These are phyloP conservation scores for Aspergillus amoenus DNA, from an alignment of 2,329 filamentous ascomycete genomes.

Conservation along the genomic window DNA sequence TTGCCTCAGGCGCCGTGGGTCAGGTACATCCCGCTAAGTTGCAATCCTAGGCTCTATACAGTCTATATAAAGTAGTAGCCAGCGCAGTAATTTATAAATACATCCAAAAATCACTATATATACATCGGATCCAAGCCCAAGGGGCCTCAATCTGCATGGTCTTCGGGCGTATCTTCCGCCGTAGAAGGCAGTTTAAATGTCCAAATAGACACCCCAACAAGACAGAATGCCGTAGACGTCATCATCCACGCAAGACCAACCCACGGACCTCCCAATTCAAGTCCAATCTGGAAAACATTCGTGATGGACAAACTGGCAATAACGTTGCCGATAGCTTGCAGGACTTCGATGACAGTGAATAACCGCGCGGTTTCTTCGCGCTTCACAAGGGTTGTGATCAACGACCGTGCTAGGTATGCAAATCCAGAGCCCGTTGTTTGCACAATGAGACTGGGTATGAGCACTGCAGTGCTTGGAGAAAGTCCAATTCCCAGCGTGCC, in stretches of 20 bases:
- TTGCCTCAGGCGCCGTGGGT: conserved; percentile 1
- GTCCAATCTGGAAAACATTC: conserved; percentile 46
- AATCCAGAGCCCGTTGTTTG: conserved; percentile 52
- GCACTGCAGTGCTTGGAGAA: conserved; percentile 41
- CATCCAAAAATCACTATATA: neutral
- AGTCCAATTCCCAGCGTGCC: conserved; percentile 49
- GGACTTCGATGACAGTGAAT: conserved; percentile 51
- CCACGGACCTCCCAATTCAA: conserved; percentile 48
- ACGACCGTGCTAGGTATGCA: conserved; percentile 45
- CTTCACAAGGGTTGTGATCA: conserved; percentile 50
- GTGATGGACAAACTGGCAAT: conserved; percentile 49
- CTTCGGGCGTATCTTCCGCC: conserved; percentile 8
- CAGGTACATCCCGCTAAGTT: neutral
- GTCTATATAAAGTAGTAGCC: neutral
- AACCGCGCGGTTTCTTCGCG: conserved; percentile 50
- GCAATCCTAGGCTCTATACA: neutral
- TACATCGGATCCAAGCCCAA: neutral
- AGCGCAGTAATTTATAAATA: neutral
- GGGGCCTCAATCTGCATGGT: neutral
- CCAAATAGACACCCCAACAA: conserved; percentile 31
- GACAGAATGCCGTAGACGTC: conserved; percentile 34
- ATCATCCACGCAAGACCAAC: conserved; percentile 50
- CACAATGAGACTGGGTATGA: conserved; percentile 47
- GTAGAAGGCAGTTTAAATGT: conserved; percentile 24
- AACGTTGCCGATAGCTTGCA: conserved; percentile 49